Evolutionary conservation across 2,329 filamentous ascomycete genomes (phyloP), one percentile per base, ranked within the genome.

Genomic region (Penicillium sp.): DNA sequence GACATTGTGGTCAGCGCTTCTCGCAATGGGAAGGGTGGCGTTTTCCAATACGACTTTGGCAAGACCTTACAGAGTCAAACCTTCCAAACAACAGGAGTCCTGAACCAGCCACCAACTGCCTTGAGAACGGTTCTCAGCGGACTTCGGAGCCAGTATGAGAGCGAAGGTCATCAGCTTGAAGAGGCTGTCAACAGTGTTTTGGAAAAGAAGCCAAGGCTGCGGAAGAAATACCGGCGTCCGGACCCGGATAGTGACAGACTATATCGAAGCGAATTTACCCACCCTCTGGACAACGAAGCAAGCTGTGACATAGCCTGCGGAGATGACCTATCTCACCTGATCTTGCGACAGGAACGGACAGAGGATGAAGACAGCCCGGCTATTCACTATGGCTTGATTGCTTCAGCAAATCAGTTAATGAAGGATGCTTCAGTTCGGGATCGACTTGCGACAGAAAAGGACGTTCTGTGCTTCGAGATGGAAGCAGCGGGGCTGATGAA

Each of bases 21-120:
- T 8, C 14, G 14, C 3, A 19, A 30, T 16, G 50, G 51, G 1
- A 35, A 53, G 9, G 53, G 58, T 2, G 60, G 60, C 7, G 48
- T 65, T 7, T 55, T 58, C 2, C 58, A 65, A 16, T 62, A 62
- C 41, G 60, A 62, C 32, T 62, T 58, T 47, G 61, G 60, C 8
- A 65, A 64, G 30, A 41, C 43, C 3, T 46, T 60, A 10, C 58
- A 61, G 29, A 41, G 34, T n/a, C 53, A 57, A 19, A 18, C 10
- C 14, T 65, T 65, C 30, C 39, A 53, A 29, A 16, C 32, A 9
- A 65, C 56, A 2, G 56, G 59, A 13, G 51, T 59, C 18, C 19
- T 65, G 3, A 55, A 61, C n/a, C 56, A 57, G 39, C 56, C 65
- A 42, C 64, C 65, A 4, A 41, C 11, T 3, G 29, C 11, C 3